Evolutionary conservation across 176 grass and related monocot species (phyloP).

Genomic region (Aegilops speltoides): DNA sequence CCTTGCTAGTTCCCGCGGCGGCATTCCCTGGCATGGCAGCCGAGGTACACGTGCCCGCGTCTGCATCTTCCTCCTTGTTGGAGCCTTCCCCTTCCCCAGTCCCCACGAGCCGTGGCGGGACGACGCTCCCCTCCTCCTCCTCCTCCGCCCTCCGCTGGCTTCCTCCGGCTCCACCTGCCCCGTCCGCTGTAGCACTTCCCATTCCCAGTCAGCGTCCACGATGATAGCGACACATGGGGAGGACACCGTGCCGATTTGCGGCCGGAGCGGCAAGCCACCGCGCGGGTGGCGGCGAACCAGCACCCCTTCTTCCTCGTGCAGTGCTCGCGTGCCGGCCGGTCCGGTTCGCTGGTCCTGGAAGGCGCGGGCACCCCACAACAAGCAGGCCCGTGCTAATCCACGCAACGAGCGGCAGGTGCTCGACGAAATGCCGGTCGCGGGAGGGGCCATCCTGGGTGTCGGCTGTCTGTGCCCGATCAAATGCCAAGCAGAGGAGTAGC

Average conservation of each 20-base stretch:
- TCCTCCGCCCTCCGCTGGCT: not conserved
- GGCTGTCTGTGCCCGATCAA: not conserved
- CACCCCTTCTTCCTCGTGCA: not conserved
- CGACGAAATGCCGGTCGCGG: slow-evolving; percentile 12
- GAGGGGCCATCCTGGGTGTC: not conserved
- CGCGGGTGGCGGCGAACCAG: not conserved
- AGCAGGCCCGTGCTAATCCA: not conserved
- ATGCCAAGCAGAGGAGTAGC: not conserved
- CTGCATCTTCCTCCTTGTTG: too few relatives aligned
- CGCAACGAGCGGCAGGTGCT: not conserved
- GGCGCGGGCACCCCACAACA: not conserved
- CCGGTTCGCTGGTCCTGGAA: not conserved
- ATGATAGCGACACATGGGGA: not conserved
- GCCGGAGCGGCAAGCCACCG: not conserved
- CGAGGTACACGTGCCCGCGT: too few relatives aligned
- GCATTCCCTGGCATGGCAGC: too few relatives aligned
- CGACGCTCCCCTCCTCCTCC: not conserved
- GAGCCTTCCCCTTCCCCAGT: too few relatives aligned
- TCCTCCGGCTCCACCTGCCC: not conserved
- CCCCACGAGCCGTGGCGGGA: not conserved
- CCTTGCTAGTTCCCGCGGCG: too few relatives aligned
- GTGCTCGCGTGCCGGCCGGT: not conserved
- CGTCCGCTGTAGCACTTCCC: not conserved
- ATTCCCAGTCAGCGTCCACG: not conserved
- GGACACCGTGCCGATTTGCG: not conserved